A percentile compares a stretch with the other conserved stretches of the same genome.
These are phyloP conservation scores for Saccharomycopsis amapae DNA, from an alignment of 805 yeast species.

Conservation along the genomic window DNA sequence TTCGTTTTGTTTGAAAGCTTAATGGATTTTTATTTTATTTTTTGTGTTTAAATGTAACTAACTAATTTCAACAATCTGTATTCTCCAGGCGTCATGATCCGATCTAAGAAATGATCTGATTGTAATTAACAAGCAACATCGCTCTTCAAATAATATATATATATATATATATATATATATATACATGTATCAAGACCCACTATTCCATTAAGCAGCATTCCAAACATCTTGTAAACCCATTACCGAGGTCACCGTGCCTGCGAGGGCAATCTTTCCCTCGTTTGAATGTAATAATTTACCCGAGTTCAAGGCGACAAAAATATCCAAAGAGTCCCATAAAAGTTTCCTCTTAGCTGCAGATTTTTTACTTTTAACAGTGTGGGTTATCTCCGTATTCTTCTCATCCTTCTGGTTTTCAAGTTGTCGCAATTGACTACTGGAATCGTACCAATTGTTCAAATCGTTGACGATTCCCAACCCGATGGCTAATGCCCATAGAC, in stretches of 20 bases:
- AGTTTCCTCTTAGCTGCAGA: slow-evolving; percentile 3
- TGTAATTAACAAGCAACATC: no score
- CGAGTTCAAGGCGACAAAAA: slow-evolving; percentile 16
- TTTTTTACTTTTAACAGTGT: background rate
- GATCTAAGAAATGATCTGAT: no score
- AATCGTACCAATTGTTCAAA: background rate
- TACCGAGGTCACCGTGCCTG: slow-evolving; percentile 15
- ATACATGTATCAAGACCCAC: no score
- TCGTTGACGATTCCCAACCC: slow-evolving; percentile 11
- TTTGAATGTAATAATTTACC: slow-evolving; percentile 6
- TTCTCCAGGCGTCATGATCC: no score
- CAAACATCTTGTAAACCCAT: slow-evolving; percentile 18
- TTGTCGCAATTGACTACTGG: background rate
- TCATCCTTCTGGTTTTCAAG: background rate
- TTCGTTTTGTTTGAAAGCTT: background rate
- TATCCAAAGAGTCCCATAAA: slow-evolving; percentile 16
- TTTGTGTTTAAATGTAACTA: no score
- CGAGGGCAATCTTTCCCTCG: slow-evolving; percentile 15
- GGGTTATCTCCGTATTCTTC: no score
- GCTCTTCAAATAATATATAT: no score
- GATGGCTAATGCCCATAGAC: slow-evolving; percentile 18
- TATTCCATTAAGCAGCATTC: background rate
- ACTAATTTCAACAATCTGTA: no score
- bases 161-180: no score
- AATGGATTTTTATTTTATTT: no score